Base-by-base conservation (phyloP, 768 basidiomycete species). In the Myochromella boudieri region DNA sequence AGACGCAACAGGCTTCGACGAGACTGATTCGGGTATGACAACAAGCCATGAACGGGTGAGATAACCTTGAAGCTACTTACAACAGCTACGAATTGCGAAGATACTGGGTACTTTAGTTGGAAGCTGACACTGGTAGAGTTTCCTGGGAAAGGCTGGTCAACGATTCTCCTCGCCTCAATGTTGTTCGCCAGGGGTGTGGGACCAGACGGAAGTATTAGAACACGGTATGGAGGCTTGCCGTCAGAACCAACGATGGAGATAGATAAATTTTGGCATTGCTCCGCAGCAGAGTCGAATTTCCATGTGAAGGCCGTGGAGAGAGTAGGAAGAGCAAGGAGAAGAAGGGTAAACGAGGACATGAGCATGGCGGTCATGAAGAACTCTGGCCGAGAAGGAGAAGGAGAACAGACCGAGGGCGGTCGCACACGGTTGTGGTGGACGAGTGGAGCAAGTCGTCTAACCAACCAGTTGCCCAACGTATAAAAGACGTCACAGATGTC, bases 21-120 rank as follows among this genome's bases (percentile, higher is more conserved):
- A n/a, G n/a, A n/a, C n/a, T n/a, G n/a, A n/a, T n/a, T n/a, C n/a
- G n/a, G n/a, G n/a, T n/a, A n/a, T n/a, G n/a, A n/a, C n/a, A n/a
- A n/a, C n/a, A n/a, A n/a, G n/a, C n/a, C n/a, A 8, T 31, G 29
- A 31, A 8, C 8, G n/a, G 29, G 29, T 31, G 29, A 8, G 29
- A 31, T 31, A 31, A n/a, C 41, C 32, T 14, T 38, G 17, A 26
- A 55, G 33, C 29, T n/a, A 80, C 85, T 67, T 57, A 88, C 87
- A 57, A 89, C 83, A 4, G 84, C 81, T 20, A 91, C 85, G 44
- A 91, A 83, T 57, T 87, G 82, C 3, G 86, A 85, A 58, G 80
- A 73, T 38, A 65, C 71, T 0, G 88, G 88, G 59, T 76, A 91
- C 22, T 72, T 75, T 42, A 89, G 72, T 58, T 76, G 64, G 61